Evolutionary conservation across 257 asterid genomes (phyloP).

Genomic region (Solanum lignicaule): DNA sequence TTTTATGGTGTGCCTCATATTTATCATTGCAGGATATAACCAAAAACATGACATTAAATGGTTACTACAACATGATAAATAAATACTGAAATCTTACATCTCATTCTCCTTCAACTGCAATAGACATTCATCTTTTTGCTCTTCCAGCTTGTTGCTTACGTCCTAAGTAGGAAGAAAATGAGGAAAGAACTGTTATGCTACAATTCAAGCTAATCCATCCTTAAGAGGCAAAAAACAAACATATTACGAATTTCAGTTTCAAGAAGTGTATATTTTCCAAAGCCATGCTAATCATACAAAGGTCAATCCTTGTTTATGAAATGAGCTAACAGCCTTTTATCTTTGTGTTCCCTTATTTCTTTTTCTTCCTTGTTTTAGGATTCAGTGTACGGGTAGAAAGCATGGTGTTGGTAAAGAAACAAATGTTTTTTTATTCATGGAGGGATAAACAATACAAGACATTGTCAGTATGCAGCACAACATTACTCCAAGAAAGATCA

Average conservation of each 20-base stretch:
- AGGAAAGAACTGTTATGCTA: background rate
- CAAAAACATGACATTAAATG: background rate
- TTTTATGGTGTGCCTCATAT: background rate
- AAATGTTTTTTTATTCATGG: background rate
- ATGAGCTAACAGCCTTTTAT: background rate
- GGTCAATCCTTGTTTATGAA: background rate
- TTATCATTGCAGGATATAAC: background rate
- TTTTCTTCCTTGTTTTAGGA: background rate
- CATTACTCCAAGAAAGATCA: background rate
- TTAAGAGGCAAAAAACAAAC: background rate
- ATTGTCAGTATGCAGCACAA: background rate
- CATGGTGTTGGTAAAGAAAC: background rate
- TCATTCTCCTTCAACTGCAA: slow-evolving; percentile 94
- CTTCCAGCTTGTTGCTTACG: slow-evolving; percentile 87
- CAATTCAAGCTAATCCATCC: background rate
- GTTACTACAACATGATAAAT: background rate
- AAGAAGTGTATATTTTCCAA: background rate
- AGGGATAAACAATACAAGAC: background rate
- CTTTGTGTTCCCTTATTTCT: background rate
- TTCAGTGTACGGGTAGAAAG: background rate
- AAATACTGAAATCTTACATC: slow-evolving; percentile 48
- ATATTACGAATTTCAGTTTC: background rate
- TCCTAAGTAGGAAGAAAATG: slow-evolving; percentile 32
- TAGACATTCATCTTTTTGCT: slow-evolving; percentile 87
- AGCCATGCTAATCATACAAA: background rate